Percentiles rank a stretch among this genome's conserved stretches.
Evolutionary conservation across 371 early-diverging fungal genomes (phyloP).

Genomic region (Mucor plumbeus): DNA sequence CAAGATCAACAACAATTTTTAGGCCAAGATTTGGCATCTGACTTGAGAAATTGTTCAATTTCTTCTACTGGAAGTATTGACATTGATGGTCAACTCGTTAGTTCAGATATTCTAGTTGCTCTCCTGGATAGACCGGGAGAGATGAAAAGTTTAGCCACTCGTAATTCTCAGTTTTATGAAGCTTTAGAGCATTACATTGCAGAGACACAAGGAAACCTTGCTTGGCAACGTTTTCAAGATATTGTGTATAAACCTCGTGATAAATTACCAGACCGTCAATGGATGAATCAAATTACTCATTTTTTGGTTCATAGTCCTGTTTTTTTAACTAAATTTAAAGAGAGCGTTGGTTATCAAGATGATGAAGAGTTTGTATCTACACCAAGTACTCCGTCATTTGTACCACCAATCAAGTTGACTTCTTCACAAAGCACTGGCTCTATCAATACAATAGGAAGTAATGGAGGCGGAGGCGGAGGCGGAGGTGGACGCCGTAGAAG

Average conservation of each 20-base stretch:
- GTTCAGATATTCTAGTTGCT: constrained; percentile 45
- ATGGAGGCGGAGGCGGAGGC: neutral
- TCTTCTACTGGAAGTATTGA: constrained; percentile 32
- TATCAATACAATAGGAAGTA: constrained; percentile 8
- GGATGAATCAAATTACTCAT: constrained; percentile 42
- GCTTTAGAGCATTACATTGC: constrained; percentile 39
- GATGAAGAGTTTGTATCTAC: constrained; percentile 13
- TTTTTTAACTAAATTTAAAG: constrained; percentile 51
- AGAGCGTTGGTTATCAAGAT: constrained; percentile 46
- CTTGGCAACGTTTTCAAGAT: constrained; percentile 48
- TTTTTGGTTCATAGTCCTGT: constrained; percentile 48
- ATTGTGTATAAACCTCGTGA: constrained; percentile 46
- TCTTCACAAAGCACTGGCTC: constrained; percentile 21
- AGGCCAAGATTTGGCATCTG: constrained; percentile 2
- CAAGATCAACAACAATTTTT: neutral
- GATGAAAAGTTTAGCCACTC: constrained; percentile 37
- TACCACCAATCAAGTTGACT: constrained; percentile 9
- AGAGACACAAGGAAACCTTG: constrained; percentile 42
- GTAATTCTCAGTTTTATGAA: constrained; percentile 42
- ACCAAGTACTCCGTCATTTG: neutral
- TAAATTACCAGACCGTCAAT: constrained; percentile 39
- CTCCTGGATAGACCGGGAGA: constrained; percentile 44
- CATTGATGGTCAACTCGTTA: constrained; percentile 42
- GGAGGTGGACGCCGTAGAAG: constrained; percentile 19
- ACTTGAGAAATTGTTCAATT: constrained; percentile 22